Percentiles rank a stretch among this genome's conserved stretches.
Evolutionary conservation across 306 rosid genomes (phyloP).

Genomic region (Citrullus colocynthis): DNA sequence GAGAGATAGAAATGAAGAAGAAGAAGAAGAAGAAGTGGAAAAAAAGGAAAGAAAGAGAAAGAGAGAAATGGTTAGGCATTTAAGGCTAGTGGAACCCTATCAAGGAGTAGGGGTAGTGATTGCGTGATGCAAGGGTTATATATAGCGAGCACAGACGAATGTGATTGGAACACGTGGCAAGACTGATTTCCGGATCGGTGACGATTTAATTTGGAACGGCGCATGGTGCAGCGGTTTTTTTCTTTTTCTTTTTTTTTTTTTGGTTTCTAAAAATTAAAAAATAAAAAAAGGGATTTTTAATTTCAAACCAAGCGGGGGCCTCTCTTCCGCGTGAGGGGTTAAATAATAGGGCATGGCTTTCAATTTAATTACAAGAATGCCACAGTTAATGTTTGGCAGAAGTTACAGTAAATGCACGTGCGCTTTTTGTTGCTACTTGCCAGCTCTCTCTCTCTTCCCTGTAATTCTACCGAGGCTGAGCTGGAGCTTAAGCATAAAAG

Average conservation of each 20-base stretch:
- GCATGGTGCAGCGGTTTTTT: not conserved
- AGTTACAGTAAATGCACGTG: constrained; percentile 2
- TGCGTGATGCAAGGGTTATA: constrained; percentile 12
- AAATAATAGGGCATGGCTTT: not conserved
- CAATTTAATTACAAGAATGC: not conserved
- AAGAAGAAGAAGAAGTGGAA: not conserved
- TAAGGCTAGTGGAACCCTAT: not conserved
- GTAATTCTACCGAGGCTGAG: not conserved
- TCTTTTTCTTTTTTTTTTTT: too few relatives aligned
- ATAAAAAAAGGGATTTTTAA: too few relatives aligned
- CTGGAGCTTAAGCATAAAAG: not conserved
- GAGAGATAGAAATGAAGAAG: not conserved
- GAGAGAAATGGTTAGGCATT: not conserved
- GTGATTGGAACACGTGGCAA: not conserved
- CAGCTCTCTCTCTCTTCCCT: not conserved
- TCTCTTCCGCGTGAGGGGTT: not conserved
- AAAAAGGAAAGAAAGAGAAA: not conserved
- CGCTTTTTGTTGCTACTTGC: not conserved
- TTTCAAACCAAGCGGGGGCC: not conserved
- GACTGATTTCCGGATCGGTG: not conserved
- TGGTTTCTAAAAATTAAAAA: too few relatives aligned
- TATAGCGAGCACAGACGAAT: constrained; percentile 10
- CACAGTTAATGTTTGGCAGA: too few relatives aligned
- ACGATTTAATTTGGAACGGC: not conserved
- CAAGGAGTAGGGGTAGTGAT: not conserved